phyloP scores from a whole-genome alignment of 768 basidiomycete genomes.

The Naganishia onofrii region DNA sequence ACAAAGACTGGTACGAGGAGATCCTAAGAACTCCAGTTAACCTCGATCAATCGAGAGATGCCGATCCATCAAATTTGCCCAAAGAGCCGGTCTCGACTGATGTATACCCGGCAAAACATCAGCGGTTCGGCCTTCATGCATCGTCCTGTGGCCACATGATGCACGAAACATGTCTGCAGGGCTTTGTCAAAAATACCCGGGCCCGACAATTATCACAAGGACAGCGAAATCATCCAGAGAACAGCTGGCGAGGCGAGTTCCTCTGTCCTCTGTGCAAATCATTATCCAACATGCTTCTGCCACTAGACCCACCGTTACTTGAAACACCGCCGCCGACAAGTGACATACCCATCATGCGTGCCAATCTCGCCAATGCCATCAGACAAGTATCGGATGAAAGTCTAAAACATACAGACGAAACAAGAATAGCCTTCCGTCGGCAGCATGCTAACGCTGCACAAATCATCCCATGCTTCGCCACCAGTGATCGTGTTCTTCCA shows the following conservation, averaged over 20 bases:
- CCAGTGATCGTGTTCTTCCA: neutral
- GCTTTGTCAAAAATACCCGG: slow-evolving; percentile 79
- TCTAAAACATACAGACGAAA: slow-evolving; percentile 60
- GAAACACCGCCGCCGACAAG: neutral
- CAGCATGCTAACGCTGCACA: slow-evolving; percentile 51
- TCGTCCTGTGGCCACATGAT: slow-evolving; percentile 95
- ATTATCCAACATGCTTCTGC: slow-evolving; percentile 88
- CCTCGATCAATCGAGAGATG: slow-evolving; percentile 59
- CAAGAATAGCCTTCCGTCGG: slow-evolving; percentile 47
- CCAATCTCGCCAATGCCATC: slow-evolving; percentile 17
- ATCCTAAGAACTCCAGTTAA: slow-evolving; percentile 63
- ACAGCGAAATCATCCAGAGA: slow-evolving; percentile 90
- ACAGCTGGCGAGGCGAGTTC: slow-evolving; percentile 87
- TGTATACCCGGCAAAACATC: slow-evolving; percentile 56
- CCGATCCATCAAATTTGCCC: slow-evolving; percentile 35
- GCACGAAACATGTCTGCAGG: slow-evolving; percentile 91
- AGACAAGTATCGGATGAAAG: slow-evolving; percentile 70
- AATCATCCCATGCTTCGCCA: slow-evolving; percentile 48
- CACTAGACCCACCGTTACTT: slow-evolving; percentile 56
- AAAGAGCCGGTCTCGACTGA: slow-evolving; percentile 42
- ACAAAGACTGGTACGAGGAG: slow-evolving; percentile 63
- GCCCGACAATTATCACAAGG: slow-evolving; percentile 83
- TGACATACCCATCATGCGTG: slow-evolving; percentile 4
- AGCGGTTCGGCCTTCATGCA: slow-evolving; percentile 78
- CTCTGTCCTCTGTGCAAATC: slow-evolving; percentile 97